These are phyloP conservation scores for Paramecium octaurelia DNA, from an alignment of 73 alveolate genomes.

Conservation along the genomic window DNA sequence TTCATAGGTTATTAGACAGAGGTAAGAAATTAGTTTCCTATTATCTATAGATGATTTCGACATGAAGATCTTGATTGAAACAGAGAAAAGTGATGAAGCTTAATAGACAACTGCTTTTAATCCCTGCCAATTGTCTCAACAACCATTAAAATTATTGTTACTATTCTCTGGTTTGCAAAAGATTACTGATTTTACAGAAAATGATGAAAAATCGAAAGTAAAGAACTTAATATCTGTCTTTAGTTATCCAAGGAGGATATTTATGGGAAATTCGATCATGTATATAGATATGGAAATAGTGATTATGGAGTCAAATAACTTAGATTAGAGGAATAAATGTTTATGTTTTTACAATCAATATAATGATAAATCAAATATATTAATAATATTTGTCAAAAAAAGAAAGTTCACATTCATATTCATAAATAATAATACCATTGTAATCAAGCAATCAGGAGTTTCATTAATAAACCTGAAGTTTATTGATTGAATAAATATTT, in stretches of 20 bases:
- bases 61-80: neutral
- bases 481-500: too few species aligned
- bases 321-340: slow-evolving; percentile 6
- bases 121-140: neutral
- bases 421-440: neutral
- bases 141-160: neutral
- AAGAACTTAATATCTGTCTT: neutral
- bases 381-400: neutral
- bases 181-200: neutral
- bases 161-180: neutral
- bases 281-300: neutral
- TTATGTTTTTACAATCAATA: neutral
- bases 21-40: neutral
- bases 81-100: neutral
- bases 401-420: neutral
- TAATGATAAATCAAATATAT: neutral
- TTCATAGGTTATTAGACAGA: slow-evolving; percentile 9
- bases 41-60: neutral
- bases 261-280: neutral
- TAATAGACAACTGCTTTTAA: neutral
- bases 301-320: slow-evolving; percentile 5
- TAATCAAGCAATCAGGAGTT: too few species aligned
- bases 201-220: slow-evolving; percentile 27
- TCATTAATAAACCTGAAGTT: too few species aligned
- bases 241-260: neutral